phyloP scores from a whole-genome alignment of 768 basidiomycete genomes.

The Naganishia antarctica region DNA sequence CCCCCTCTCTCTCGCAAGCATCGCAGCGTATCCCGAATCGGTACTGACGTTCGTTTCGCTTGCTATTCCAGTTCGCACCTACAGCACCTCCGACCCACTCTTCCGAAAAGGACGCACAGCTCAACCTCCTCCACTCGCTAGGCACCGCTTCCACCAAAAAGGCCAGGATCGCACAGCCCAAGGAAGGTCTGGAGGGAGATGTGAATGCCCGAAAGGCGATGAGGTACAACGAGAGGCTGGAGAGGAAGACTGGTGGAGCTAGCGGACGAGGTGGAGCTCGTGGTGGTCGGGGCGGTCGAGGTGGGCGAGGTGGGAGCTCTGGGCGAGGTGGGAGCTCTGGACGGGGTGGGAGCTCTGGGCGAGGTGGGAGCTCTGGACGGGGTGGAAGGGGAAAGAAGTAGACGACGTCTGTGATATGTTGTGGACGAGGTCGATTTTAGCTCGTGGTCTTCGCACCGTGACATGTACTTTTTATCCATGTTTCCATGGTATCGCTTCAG shows the following conservation, averaged over 20 bases:
- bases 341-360: neutral
- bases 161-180: conserved; percentile 59
- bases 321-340: neutral
- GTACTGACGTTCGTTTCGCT: neutral
- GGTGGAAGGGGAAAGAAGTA: too few relatives aligned
- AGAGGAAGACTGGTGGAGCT: conserved; percentile 50
- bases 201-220: conserved; percentile 88
- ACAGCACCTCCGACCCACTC: conserved; percentile 60
- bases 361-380: too few relatives aligned
- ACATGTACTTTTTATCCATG: too few relatives aligned
- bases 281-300: conserved; percentile 9
- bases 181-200: conserved; percentile 55
- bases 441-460: too few relatives aligned
- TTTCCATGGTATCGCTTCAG: too few relatives aligned
- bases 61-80: conserved; percentile 66
- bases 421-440: too few relatives aligned
- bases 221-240: conserved; percentile 51
- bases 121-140: conserved; percentile 71
- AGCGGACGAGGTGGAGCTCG: conserved; percentile 14
- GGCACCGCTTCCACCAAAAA: conserved; percentile 55
- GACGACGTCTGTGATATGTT: too few relatives aligned
- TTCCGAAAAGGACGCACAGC: conserved; percentile 66
- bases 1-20: too few relatives aligned
- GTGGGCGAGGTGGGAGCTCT: neutral
- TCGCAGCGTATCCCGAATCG: too few relatives aligned